Base-by-base conservation (phyloP, 192 early-diverging fungal genomes). In the Coemansia sp. region DNA sequence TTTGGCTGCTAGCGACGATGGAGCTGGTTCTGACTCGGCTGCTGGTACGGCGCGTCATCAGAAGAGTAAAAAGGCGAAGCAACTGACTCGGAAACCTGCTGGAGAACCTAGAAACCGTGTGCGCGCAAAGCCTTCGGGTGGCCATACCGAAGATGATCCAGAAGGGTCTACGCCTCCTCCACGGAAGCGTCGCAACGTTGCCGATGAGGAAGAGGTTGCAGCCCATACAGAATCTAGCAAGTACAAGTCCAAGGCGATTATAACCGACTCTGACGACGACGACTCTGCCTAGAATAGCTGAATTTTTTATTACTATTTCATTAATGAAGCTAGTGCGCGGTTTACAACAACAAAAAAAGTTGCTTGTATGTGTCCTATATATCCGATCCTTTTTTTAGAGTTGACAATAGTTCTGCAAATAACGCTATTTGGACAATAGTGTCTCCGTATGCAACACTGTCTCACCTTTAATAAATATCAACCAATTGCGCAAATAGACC, bases 91-190 rank as follows among this genome's bases (percentile, higher is more conserved):
- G 39, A 63, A 52, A 9, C 30, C 11, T 6, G 46, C 32, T 23
- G 28, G 13, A 1, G 46, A 50, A 3, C 26, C 64, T 8, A 49
- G 64, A 23, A n/a, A 19, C 4, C 64, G 64, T 9, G 49, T 53
- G 3, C 47, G 64, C 23, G 23, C 13, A 23, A 84, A 88, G 60
- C 83, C 87, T 35, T 70, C 93, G 23, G 83, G 95, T 59, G 83
- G 92, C 72, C 95, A 93, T 79, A 92, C 94, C 52, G 95, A 96
- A 74, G 64, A 80, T 30, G 88, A 89, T 73, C 87, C 86, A 75
- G 75, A 71, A 32, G 93, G 91, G 53, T 84, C 94, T 16, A 79
- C 85, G 57, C 91, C 91, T 90, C 92, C 94, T 85, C 87, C 69
- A 91, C 94, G 84, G 90, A 89, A 80, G 23, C 64, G 64, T 23